Evolutionary conservation across 1,139 yeast species (phyloP).

Genomic region (Diutina sp.): DNA sequence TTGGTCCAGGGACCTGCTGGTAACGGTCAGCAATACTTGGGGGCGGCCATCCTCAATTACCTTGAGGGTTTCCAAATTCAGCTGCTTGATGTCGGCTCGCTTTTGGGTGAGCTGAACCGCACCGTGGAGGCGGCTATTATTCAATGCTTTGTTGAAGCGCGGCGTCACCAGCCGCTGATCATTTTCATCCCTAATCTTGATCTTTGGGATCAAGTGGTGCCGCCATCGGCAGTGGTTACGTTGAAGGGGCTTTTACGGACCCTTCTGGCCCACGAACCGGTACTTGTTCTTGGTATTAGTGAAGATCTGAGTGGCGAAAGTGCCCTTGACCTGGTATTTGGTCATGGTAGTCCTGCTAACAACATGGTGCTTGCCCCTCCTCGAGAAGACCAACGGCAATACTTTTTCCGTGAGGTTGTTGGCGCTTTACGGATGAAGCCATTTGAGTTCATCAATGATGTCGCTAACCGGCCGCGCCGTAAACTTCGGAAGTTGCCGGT

Average conservation of each 20-base stretch:
- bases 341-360: slow-evolving; percentile 31
- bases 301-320: slow-evolving; percentile 22
- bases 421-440: slow-evolving; percentile 59
- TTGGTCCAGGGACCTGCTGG: slow-evolving; percentile 68
- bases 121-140: slow-evolving; percentile 80
- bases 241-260: slow-evolving; percentile 58
- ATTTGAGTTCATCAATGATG: slow-evolving; percentile 38
- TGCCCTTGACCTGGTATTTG: slow-evolving; percentile 38
- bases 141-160: slow-evolving; percentile 78
- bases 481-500: slow-evolving; percentile 25
- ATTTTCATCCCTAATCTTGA: slow-evolving; percentile 77
- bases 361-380: slow-evolving; percentile 31
- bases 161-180: slow-evolving; percentile 83
- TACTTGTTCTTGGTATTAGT: slow-evolving; percentile 67
- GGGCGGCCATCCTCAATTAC: slow-evolving; percentile 69
- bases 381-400: slow-evolving; percentile 26
- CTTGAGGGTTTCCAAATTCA: slow-evolving; percentile 90
- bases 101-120: slow-evolving; percentile 70
- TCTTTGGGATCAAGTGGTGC: slow-evolving; percentile 59
- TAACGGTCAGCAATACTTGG: slow-evolving; percentile 78
- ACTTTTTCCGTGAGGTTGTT: slow-evolving; percentile 45
- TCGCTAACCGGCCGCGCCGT: slow-evolving; percentile 37
- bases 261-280: slow-evolving; percentile 58
- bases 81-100: slow-evolving; percentile 64
- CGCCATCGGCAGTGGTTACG: slow-evolving; percentile 60